These are phyloP conservation scores for Gonapodya prolifera DNA, from an alignment of 192 early-diverging fungal species.

Conservation along the genomic window DNA sequence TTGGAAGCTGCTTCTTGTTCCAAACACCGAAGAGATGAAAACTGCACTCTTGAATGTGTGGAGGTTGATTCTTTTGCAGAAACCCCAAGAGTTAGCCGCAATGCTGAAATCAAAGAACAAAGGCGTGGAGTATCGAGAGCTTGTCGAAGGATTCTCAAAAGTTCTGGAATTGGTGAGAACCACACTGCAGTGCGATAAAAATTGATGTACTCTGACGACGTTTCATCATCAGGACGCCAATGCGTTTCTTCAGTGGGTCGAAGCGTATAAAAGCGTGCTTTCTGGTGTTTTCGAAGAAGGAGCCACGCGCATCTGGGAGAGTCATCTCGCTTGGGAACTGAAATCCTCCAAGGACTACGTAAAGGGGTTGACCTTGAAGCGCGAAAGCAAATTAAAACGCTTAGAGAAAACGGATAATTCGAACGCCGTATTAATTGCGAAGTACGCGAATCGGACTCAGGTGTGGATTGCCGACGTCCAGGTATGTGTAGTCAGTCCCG, in stretches of 20 bases:
- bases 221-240: slow-evolving; percentile 30
- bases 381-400: slow-evolving; percentile 5
- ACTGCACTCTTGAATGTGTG: slow-evolving; percentile 36
- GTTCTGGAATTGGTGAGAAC: slow-evolving; percentile 34
- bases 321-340: slow-evolving; percentile 30
- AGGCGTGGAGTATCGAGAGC: slow-evolving; percentile 27
- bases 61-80: slow-evolving; percentile 47
- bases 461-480: slow-evolving; percentile 38
- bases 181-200: slow-evolving; percentile 7
- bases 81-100: slow-evolving; percentile 24
- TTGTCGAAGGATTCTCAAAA: slow-evolving; percentile 39
- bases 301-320: slow-evolving; percentile 43
- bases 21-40: slow-evolving; percentile 22
- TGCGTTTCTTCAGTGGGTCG: slow-evolving; percentile 45
- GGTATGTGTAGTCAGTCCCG: background rate
- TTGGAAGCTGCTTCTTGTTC: slow-evolving; percentile 30
- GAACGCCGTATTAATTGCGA: slow-evolving; percentile 29
- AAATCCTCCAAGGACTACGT: slow-evolving; percentile 33
- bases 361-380: slow-evolving; percentile 26
- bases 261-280: slow-evolving; percentile 28
- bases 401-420: slow-evolving; percentile 36
- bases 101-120: slow-evolving; percentile 26
- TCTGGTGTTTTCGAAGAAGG: slow-evolving; percentile 42
- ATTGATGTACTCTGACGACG: background rate
- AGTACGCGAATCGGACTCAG: slow-evolving; percentile 36